Evolutionary conservation across 2,329 filamentous ascomycete species (phyloP).

Genomic region (Sporothrix pseudoabietina): DNA sequence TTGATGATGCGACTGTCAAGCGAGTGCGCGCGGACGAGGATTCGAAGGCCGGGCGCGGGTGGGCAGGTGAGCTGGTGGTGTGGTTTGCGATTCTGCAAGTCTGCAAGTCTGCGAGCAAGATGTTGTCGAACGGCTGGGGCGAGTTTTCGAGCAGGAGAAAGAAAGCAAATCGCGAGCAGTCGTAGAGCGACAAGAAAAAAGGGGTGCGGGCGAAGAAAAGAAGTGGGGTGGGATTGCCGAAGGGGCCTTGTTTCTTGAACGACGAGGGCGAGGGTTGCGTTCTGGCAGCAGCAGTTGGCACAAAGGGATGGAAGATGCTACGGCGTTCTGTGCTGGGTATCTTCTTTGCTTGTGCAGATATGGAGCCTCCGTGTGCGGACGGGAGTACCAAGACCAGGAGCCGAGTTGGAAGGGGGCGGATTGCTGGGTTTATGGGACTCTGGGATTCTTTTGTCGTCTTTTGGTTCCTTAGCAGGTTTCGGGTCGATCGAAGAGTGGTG

Average conservation of each 20-base stretch:
- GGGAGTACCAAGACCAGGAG: constrained; percentile 21
- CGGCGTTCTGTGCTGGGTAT: not conserved
- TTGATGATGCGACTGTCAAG: not conserved
- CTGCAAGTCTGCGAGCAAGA: not conserved
- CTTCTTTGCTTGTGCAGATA: not conserved
- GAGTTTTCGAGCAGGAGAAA: constrained; percentile 8
- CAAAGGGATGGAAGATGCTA: constrained; percentile 15
- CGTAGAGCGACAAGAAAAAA: constrained; percentile 21
- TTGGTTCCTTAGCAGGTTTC: constrained; percentile 17
- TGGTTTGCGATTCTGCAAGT: constrained; percentile 12
- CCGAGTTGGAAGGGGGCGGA: not conserved
- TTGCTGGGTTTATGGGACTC: constrained; percentile 9
- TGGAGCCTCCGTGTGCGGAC: constrained; percentile 8
- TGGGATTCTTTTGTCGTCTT: not conserved
- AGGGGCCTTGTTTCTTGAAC: constrained; percentile 21
- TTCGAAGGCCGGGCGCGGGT: constrained; percentile 10
- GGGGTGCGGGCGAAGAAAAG: constrained; percentile 25
- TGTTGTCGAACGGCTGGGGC: constrained; percentile 1
- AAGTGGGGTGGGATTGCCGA: constrained; percentile 27
- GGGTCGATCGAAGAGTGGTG: constrained; percentile 11
- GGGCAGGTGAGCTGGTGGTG: not conserved
- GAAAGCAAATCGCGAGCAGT: not conserved
- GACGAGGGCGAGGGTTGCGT: not conserved
- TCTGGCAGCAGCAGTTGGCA: constrained; percentile 17
- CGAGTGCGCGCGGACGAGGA: not conserved